Evolutionary conservation across 441 rosid species (phyloP).

Genomic region (Erodium moschatum): DNA sequence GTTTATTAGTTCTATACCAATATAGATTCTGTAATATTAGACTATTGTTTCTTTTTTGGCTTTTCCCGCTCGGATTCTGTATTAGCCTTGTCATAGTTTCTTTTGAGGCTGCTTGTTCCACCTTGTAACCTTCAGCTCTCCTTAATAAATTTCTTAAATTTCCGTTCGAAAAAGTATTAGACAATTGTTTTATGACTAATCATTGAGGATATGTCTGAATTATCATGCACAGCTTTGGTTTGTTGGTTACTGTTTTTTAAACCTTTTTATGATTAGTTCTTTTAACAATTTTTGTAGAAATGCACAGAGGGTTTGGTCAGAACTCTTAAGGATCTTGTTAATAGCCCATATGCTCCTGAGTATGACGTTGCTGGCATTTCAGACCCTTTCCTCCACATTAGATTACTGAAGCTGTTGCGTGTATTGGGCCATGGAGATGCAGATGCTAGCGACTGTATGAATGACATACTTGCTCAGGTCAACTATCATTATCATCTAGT

Average conservation of each 20-base stretch:
- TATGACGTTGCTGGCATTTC: slow-evolving; percentile 95
- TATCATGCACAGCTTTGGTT: slow-evolving; percentile 13
- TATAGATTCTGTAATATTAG: not conserved
- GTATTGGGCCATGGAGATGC: slow-evolving; percentile 88
- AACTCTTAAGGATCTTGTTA: slow-evolving; percentile 72
- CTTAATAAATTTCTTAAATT: no score
- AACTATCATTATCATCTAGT: slow-evolving; percentile 18
- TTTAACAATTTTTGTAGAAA: slow-evolving; percentile 45
- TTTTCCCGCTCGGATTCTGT: no score
- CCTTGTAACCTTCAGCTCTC: no score
- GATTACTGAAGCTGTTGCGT: slow-evolving; percentile 79
- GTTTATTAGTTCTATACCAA: slow-evolving; percentile 12
- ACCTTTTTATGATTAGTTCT: slow-evolving; percentile 16
- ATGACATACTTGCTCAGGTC: slow-evolving; percentile 99
- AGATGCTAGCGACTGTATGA: slow-evolving; percentile 94
- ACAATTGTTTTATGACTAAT: slow-evolving; percentile 5
- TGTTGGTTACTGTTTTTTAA: slow-evolving; percentile 11
- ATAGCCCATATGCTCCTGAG: slow-evolving; percentile 95
- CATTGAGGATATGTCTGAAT: slow-evolving; percentile 6
- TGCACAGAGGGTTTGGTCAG: slow-evolving; percentile 80
- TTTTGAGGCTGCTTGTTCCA: no score
- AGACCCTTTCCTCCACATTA: slow-evolving; percentile 93
- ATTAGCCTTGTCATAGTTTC: no score
- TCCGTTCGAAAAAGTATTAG: not conserved
- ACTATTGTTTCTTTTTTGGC: no score